Conservation (phyloP, 257 asterid species). For the Gentiana straminea region DNA sequence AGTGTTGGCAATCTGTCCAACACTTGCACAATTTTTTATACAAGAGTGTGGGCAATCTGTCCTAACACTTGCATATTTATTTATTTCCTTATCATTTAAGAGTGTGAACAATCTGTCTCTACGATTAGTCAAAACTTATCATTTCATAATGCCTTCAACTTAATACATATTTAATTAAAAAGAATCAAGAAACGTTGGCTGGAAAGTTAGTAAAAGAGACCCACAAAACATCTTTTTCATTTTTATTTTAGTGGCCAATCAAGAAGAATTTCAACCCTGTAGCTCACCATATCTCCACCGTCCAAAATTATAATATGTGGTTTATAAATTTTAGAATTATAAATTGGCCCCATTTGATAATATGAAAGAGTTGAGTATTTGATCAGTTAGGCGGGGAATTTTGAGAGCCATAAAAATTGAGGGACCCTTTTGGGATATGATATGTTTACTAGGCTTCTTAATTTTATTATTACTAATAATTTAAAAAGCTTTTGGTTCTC, state of each 20-base stretch:
- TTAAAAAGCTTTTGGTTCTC: constrained; percentile 5
- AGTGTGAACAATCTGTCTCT: too few relatives aligned
- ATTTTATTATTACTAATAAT: constrained; percentile 1
- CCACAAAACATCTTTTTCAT: constrained; percentile 22
- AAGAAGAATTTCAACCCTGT: constrained; percentile 19
- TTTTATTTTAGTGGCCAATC: constrained; percentile 37
- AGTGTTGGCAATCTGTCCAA: too few relatives aligned
- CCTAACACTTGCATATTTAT: too few relatives aligned
- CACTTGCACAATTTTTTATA: too few relatives aligned
- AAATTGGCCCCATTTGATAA: too few relatives aligned
- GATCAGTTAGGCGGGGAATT: constrained; percentile 8
- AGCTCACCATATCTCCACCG: constrained; percentile 18
- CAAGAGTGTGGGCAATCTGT: too few relatives aligned
- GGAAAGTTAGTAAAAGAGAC: constrained; percentile 41
- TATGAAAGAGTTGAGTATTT: too few relatives aligned
- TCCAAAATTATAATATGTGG: constrained; percentile 10
- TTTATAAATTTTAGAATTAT: too few relatives aligned
- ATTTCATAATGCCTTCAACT: background rate
- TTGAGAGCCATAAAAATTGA: constrained; percentile 10
- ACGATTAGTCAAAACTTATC: constrained; percentile 9
- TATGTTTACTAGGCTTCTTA: constrained; percentile 42
- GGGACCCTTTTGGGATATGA: constrained; percentile 4
- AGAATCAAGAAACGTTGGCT: constrained; percentile 33
- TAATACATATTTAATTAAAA: background rate
- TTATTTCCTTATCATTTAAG: too few relatives aligned